A percentile compares a stretch with the other conserved stretches of the same genome.
Conservation (phyloP, 495 filamentous ascomycete genomes). For the Aspergillus nidulans region DNA sequence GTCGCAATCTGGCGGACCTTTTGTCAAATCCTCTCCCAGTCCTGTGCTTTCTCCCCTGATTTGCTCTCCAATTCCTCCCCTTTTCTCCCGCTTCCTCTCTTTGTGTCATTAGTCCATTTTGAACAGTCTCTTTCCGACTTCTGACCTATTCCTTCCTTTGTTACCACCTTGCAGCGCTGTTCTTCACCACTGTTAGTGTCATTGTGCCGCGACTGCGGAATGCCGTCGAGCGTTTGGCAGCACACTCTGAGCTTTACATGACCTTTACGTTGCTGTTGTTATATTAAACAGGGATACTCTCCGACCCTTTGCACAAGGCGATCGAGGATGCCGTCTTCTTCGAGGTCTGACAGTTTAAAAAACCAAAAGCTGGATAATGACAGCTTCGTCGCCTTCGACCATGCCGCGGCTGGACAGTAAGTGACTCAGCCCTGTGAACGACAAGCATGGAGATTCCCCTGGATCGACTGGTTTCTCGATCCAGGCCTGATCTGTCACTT, state of each 20-base stretch:
- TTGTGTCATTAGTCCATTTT: neutral
- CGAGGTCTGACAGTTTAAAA: conserved; percentile 34
- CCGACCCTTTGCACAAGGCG: neutral
- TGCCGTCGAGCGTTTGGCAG: conserved; percentile 8
- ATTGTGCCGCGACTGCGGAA: conserved; percentile 13
- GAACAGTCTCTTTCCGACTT: neutral
- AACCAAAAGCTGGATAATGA: conserved; percentile 38
- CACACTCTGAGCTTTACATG: conserved; percentile 4
- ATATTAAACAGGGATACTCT: neutral
- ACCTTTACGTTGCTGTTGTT: neutral
- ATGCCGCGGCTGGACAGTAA: conserved; percentile 93
- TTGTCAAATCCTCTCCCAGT: no score
- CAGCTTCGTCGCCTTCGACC: conserved; percentile 67
- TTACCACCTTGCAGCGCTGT: neutral
- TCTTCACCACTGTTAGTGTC: neutral
- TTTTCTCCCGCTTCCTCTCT: neutral
- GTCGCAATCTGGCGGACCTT: neutral
- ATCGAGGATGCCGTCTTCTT: conserved; percentile 34
- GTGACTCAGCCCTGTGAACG: conserved; percentile 33
- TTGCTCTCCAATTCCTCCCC: neutral
- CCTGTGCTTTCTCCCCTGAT: neutral
- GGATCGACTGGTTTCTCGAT: neutral
- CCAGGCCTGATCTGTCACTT: neutral
- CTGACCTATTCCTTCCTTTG: neutral
- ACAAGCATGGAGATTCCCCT: neutral